Conservation (phyloP, 2,329 filamentous ascomycete species). For the Emericellopsis atlantica region DNA sequence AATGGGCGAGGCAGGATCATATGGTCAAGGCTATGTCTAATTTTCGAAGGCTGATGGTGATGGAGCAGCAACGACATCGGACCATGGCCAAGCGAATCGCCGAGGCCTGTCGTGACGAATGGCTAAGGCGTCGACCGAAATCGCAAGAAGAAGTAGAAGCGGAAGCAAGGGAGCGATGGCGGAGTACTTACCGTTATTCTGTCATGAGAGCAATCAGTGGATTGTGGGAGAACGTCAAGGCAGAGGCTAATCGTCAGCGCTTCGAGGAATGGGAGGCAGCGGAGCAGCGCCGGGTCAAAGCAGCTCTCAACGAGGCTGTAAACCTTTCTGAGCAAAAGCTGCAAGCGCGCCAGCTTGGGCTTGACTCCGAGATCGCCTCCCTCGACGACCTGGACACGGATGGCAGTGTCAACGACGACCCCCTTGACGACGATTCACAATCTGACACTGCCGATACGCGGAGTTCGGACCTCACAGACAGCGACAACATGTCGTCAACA, state of each 20-base stretch:
- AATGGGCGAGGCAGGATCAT: constrained; percentile 83
- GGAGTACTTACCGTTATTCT: constrained; percentile 52
- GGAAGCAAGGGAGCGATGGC: constrained; percentile 58
- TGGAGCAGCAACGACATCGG: constrained; percentile 68
- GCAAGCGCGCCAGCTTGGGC: constrained; percentile 42
- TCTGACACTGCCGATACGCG: constrained; percentile 22
- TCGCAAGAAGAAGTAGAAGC: constrained; percentile 69
- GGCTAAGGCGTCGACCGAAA: constrained; percentile 61
- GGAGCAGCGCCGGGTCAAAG: constrained; percentile 51
- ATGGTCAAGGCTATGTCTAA: constrained; percentile 66
- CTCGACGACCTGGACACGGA: constrained; percentile 33
- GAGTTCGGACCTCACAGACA: constrained; percentile 27
- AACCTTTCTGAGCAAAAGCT: constrained; percentile 59
- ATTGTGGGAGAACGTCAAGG: constrained; percentile 53
- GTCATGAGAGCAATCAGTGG: constrained; percentile 46
- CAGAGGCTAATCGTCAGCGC: constrained; percentile 47
- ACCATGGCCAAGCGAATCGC: constrained; percentile 69
- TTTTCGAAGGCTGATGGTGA: constrained; percentile 67
- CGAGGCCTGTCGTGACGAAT: constrained; percentile 64
- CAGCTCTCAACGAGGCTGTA: constrained; percentile 61
- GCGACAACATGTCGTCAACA: constrained; percentile 46
- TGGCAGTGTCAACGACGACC: constrained; percentile 30
- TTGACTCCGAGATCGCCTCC: constrained; percentile 37
- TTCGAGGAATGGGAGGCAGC: constrained; percentile 52
- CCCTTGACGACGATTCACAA: constrained; percentile 18